A percentile compares a stretch with the other conserved stretches of the same genome.
phyloP scores from a whole-genome alignment of 2,329 filamentous ascomycete species.

The Lasiodiplodia theobromae region DNA sequence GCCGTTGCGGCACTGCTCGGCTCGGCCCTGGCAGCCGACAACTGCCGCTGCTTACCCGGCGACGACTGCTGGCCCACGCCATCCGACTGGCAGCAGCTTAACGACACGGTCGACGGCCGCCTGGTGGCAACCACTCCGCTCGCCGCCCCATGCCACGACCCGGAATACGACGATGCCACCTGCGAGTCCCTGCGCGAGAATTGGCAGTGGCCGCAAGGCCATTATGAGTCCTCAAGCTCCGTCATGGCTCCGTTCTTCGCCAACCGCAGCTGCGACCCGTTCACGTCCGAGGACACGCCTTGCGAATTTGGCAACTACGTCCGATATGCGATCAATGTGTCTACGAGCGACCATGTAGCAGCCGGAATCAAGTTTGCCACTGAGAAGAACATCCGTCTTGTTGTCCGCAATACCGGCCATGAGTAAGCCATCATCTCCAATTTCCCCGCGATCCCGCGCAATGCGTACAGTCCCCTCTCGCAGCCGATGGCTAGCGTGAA shows the following conservation, averaged over 20 bases:
- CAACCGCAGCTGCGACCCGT: constrained; percentile 31
- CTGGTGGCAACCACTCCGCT: constrained; percentile 54
- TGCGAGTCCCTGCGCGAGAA: constrained; percentile 36
- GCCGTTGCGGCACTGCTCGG: neutral
- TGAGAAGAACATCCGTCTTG: constrained; percentile 42
- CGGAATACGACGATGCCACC: constrained; percentile 40
- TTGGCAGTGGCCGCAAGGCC: constrained; percentile 37
- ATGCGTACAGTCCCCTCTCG: too few species aligned
- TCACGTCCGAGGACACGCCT: neutral
- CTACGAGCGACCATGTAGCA: constrained; percentile 29
- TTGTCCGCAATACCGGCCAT: constrained; percentile 48
- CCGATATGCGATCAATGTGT: constrained; percentile 14
- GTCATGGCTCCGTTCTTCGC: constrained; percentile 21
- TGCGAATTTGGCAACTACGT: constrained; percentile 11
- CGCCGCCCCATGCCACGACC: constrained; percentile 55
- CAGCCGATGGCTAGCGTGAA: too few species aligned
- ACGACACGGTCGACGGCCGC: constrained; percentile 52
- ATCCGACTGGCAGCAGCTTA: constrained; percentile 55
- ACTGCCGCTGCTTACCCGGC: constrained; percentile 59
- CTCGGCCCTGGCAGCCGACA: neutral
- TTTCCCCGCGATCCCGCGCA: too few species aligned
- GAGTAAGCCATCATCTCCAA: constrained; percentile 38
- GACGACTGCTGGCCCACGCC: constrained; percentile 57
- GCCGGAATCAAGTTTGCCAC: constrained; percentile 39
- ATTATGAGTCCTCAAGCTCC: constrained; percentile 27